phyloP scores from a whole-genome alignment of 2,329 filamentous ascomycete species.

The Sclerotinia sclerotiorum region DNA sequence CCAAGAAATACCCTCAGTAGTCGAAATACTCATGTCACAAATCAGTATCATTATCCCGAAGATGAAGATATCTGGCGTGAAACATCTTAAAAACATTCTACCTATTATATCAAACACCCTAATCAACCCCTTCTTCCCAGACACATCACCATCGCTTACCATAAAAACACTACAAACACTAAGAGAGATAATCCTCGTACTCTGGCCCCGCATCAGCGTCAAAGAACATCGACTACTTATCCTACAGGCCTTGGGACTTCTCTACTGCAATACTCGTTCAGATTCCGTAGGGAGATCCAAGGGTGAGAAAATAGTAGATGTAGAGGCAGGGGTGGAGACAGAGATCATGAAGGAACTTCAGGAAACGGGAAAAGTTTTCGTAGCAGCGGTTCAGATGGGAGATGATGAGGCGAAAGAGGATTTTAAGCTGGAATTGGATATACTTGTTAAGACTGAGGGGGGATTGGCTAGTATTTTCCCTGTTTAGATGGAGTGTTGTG shows the following conservation, averaged over 20 bases:
- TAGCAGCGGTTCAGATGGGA: neutral
- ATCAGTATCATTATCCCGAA: conserved; percentile 51
- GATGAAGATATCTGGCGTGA: conserved; percentile 62
- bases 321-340: neutral
- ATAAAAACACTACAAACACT: conserved; percentile 50
- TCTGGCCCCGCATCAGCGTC: conserved; percentile 65
- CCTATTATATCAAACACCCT: conserved; percentile 57
- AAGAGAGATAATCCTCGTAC: conserved; percentile 58
- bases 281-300: neutral
- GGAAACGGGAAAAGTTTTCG: neutral
- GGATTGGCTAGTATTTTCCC: neutral
- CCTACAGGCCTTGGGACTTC: conserved; percentile 56
- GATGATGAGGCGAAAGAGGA: neutral
- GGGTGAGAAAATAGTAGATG: neutral
- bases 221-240: conserved; percentile 61
- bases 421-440: neutral
- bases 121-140: conserved; percentile 65
- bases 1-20: conserved; percentile 57
- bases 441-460: neutral
- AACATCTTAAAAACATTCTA: conserved; percentile 62
- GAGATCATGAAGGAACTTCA: neutral
- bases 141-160: conserved; percentile 53
- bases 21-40: conserved; percentile 55
- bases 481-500: neutral
- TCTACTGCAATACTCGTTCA: neutral